These are phyloP conservation scores for Candida smagusa DNA, from an alignment of 1,139 yeast genomes.

Conservation along the genomic window DNA sequence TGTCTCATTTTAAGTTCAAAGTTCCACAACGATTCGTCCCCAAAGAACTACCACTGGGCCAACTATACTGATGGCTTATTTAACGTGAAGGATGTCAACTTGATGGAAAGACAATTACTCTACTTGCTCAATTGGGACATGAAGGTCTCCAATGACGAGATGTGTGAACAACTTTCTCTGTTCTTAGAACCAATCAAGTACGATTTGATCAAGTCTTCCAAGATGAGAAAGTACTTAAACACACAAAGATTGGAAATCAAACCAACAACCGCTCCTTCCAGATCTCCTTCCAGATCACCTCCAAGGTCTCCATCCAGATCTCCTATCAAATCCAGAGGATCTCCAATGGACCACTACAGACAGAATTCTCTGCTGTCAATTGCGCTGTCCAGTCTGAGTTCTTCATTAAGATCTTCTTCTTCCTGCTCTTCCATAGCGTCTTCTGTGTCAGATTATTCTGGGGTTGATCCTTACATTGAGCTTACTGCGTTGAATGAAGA, in stretches of 20 bases:
- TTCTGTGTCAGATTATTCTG: slow-evolving; percentile 1
- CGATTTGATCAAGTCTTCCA: slow-evolving; percentile 46
- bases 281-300: slow-evolving; percentile 13
- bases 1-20: slow-evolving; percentile 71
- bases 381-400: slow-evolving; percentile 16
- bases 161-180: slow-evolving; percentile 43
- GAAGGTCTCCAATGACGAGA: slow-evolving; percentile 51
- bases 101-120: slow-evolving; percentile 76
- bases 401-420: slow-evolving; percentile 9
- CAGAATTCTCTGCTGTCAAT: slow-evolving; percentile 27
- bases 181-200: slow-evolving; percentile 63
- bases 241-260: slow-evolving; percentile 15
- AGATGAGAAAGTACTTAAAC: slow-evolving; percentile 34
- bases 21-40: slow-evolving; percentile 73
- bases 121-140: slow-evolving; percentile 71
- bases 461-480: slow-evolving; percentile 40
- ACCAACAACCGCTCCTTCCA: slow-evolving; percentile 9
- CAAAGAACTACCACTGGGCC: slow-evolving; percentile 77
- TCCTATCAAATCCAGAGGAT: neutral
- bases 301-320: slow-evolving; percentile 5
- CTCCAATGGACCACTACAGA: slow-evolving; percentile 21
- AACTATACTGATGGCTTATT: slow-evolving; percentile 72
- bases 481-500: slow-evolving; percentile 42
- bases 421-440: slow-evolving; percentile 9
- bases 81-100: slow-evolving; percentile 62